Conservation (phyloP, 768 basidiomycete species). For the Trametes cingulata region DNA sequence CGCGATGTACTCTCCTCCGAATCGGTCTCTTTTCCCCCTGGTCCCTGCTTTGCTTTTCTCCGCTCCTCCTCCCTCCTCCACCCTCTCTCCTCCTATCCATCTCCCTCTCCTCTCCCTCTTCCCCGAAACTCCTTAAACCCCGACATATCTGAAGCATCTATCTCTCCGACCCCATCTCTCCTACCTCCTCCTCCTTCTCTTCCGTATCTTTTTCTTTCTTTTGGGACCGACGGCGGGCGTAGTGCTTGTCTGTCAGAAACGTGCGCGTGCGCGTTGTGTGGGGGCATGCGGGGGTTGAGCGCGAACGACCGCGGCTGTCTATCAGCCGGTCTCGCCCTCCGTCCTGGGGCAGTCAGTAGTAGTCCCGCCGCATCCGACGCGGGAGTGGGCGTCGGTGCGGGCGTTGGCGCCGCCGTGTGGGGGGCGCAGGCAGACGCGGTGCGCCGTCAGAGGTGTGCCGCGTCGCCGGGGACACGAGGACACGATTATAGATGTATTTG, state of each 20-base stretch:
- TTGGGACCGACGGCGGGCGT: background rate
- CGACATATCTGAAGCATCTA: background rate
- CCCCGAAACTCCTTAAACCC: background rate
- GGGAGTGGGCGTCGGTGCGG: background rate
- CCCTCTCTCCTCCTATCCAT: background rate
- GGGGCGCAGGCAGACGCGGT: no score
- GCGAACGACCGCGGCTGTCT: no score
- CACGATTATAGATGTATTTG: constrained; percentile 28
- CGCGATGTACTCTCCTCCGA: background rate
- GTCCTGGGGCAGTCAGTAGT: no score
- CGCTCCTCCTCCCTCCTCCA: background rate
- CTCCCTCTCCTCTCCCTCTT: background rate
- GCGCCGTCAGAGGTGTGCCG: background rate
- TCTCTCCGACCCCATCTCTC: background rate
- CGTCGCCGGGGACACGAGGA: constrained; percentile 10
- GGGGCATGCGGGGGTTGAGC: background rate
- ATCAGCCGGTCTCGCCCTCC: background rate
- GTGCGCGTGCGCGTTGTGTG: background rate
- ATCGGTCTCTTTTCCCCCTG: background rate
- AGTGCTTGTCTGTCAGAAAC: background rate
- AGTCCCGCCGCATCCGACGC: no score
- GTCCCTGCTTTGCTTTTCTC: background rate
- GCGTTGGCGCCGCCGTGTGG: background rate
- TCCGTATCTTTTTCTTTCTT: background rate
- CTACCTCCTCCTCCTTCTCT: background rate